phyloP scores from a whole-genome alignment of 495 filamentous ascomycete genomes.

The Staphylotrichum tortipilum region DNA sequence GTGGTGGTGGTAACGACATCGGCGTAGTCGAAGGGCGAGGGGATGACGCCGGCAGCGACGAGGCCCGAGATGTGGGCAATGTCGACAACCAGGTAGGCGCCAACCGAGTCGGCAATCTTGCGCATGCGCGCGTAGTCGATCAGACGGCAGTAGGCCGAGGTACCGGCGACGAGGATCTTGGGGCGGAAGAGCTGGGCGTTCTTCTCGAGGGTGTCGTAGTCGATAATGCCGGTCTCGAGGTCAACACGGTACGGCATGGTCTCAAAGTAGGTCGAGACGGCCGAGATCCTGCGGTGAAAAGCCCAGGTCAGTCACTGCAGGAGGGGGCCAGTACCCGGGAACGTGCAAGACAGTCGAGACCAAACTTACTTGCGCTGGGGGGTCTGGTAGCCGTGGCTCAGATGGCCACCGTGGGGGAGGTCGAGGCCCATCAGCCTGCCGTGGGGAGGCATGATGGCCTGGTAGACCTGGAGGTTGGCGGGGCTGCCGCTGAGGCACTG shows the following conservation, averaged over 20 bases:
- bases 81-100: constrained; percentile 90
- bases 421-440: constrained; percentile 97
- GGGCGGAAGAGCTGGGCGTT: constrained; percentile 92
- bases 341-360: too few relatives aligned
- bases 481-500: constrained; percentile 88
- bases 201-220: constrained; percentile 88
- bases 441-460: constrained; percentile 95
- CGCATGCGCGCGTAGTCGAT: constrained; percentile 98
- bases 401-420: constrained; percentile 93
- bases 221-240: constrained; percentile 89
- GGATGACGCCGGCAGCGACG: constrained; percentile 86
- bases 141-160: constrained; percentile 95
- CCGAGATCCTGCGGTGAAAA: constrained; percentile 73
- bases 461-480: constrained; percentile 97
- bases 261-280: constrained; percentile 90
- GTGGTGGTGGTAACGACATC: constrained; percentile 99
- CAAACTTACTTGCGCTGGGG: constrained; percentile 72
- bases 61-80: constrained; percentile 99
- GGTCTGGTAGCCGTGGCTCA: constrained; percentile 97
- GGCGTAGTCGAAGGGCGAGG: constrained; percentile 85
- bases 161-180: constrained; percentile 92
- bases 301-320: constrained; percentile 9
- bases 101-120: constrained; percentile 88
- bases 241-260: constrained; percentile 89
- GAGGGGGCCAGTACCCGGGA: background rate